Conservation (phyloP, 768 basidiomycete genomes). For the Phanerochaete sordida region DNA sequence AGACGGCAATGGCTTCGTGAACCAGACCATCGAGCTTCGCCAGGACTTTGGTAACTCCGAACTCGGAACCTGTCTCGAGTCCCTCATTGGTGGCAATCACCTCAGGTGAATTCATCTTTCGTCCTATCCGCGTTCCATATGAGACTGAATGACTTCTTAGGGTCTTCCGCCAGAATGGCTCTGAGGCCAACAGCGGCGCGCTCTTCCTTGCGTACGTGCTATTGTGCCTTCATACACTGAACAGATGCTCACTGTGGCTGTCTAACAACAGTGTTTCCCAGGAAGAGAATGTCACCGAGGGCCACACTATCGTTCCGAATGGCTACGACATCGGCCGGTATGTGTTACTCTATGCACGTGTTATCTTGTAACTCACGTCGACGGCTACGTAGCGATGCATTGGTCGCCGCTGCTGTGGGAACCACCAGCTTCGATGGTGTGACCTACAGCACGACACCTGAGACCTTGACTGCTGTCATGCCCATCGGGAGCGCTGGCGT, state of each 20-base stretch:
- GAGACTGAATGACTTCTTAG: conserved; percentile 23
- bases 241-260: background rate
- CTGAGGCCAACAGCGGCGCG: conserved; percentile 42
- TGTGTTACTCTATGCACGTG: conserved; percentile 9
- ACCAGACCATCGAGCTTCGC: conserved; percentile 43
- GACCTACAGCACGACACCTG: conserved; percentile 40
- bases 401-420: conserved; percentile 38
- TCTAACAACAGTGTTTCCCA: conserved; percentile 38
- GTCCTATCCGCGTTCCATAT: background rate
- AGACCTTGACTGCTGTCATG: conserved; percentile 49
- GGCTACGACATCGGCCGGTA: conserved; percentile 50
- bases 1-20: conserved; percentile 43
- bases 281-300: conserved; percentile 37
- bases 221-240: background rate
- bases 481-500: conserved; percentile 43
- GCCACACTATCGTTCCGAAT: conserved; percentile 42
- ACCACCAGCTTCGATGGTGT: conserved; percentile 38
- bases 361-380: background rate
- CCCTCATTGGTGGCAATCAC: conserved; percentile 44
- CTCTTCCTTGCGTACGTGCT: conserved; percentile 62
- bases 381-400: conserved; percentile 26
- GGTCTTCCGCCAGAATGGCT: conserved; percentile 57
- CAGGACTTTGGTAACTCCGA: conserved; percentile 33
- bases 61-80: conserved; percentile 45
- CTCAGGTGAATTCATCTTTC: conserved; percentile 53